Percentiles rank a stretch among this genome's conserved stretches.
phyloP scores from a whole-genome alignment of 352 stramenopile genomes.

The Phytophthora litchii region DNA sequence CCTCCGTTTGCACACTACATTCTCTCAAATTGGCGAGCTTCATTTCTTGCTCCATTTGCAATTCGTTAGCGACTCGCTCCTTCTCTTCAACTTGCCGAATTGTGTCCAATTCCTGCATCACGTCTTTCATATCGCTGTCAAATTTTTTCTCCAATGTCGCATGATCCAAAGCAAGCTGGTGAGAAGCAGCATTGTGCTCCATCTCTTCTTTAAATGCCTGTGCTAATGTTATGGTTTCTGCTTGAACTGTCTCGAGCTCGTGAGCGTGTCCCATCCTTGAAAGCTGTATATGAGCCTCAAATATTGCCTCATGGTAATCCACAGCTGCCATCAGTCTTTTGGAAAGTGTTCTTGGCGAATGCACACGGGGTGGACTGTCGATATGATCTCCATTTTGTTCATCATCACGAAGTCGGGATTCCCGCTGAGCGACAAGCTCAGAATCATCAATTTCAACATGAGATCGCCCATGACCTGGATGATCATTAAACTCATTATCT shows the following conservation, averaged over 20 bases:
- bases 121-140: constrained; percentile 50
- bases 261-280: constrained; percentile 64
- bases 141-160: constrained; percentile 51
- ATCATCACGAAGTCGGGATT: constrained; percentile 20
- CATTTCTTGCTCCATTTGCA: constrained; percentile 26
- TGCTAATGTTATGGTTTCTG: constrained; percentile 55
- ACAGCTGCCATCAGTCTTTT: constrained; percentile 62
- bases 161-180: constrained; percentile 63
- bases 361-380: constrained; percentile 28
- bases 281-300: constrained; percentile 66
- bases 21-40: constrained; percentile 46
- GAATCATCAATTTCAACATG: constrained; percentile 36
- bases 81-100: constrained; percentile 44
- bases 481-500: not conserved
- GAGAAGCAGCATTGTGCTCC: constrained; percentile 43
- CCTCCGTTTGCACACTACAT: constrained; percentile 57
- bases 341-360: constrained; percentile 58
- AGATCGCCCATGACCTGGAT: not conserved
- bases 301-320: constrained; percentile 70
- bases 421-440: constrained; percentile 25
- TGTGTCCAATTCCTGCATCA: constrained; percentile 44
- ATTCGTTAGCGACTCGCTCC: constrained; percentile 15
- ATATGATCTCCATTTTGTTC: constrained; percentile 8
- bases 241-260: constrained; percentile 54
- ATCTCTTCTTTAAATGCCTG: constrained; percentile 76